Evolutionary conservation across 345 rosid genomes (phyloP).

Genomic region (Sapria himalayana): DNA sequence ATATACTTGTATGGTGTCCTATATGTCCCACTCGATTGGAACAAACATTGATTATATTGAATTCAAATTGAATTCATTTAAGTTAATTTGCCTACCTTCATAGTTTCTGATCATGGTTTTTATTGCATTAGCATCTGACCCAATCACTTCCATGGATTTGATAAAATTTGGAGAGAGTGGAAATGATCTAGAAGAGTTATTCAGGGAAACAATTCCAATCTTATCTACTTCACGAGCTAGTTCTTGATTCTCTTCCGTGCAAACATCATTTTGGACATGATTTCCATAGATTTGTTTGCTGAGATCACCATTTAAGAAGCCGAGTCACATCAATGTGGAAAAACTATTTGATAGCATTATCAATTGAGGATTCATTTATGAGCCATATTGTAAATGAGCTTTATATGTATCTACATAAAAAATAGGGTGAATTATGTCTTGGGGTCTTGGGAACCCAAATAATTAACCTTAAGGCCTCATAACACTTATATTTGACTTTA

Average conservation of each 20-base stretch:
- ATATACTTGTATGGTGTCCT: conserved; percentile 83
- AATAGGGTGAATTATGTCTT: no score
- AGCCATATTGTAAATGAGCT: conserved; percentile 56
- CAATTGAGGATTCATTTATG: conserved; percentile 28
- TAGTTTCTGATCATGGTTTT: conserved; percentile 94
- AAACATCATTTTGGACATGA: conserved; percentile 66
- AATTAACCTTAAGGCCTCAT: no score
- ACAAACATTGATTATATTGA: background rate
- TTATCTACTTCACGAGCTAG: conserved; percentile 74
- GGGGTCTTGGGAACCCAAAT: no score
- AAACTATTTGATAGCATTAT: conserved; percentile 64
- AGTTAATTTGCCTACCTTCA: conserved; percentile 21
- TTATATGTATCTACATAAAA: conserved; percentile 52
- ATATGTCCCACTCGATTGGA: background rate
- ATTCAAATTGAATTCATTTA: background rate
- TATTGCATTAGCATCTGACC: conserved; percentile 83
- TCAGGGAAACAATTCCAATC: conserved; percentile 81
- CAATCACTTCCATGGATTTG: conserved; percentile 59
- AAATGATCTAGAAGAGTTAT: conserved; percentile 32
- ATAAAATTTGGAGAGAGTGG: conserved; percentile 44
- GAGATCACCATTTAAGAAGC: conserved; percentile 91
- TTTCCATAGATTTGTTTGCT: conserved; percentile 48
- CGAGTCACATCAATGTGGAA: conserved; percentile 65
- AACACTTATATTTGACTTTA: no score
- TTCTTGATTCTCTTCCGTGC: conserved; percentile 47